Evolutionary conservation across 1,284 basidiomycete species (phyloP).

Genomic region (Uromyces viciae-fabae): DNA sequence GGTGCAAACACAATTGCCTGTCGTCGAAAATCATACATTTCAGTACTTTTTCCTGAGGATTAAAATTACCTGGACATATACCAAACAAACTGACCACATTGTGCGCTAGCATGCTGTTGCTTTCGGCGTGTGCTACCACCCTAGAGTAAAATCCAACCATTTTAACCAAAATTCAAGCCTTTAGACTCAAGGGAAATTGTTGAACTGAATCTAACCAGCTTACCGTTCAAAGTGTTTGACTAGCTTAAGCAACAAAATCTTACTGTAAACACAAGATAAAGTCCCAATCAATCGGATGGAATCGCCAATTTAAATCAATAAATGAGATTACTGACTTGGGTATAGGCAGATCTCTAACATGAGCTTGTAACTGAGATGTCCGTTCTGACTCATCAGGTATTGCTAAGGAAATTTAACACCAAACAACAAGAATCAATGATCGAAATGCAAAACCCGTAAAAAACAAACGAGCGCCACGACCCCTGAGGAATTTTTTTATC

Average conservation of each 20-base stretch:
- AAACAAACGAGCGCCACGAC: too few species aligned
- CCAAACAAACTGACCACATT: slow-evolving; percentile 32
- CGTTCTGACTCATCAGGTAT: slow-evolving; percentile 13
- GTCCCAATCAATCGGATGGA: background rate
- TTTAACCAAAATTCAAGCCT: background rate
- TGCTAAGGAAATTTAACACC: background rate
- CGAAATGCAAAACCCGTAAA: too few species aligned
- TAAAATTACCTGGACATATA: background rate
- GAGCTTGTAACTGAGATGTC: slow-evolving; percentile 17
- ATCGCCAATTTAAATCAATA: too few species aligned
- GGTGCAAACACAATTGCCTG: slow-evolving; percentile 42
- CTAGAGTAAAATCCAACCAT: background rate
- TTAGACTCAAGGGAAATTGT: background rate
- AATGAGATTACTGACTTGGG: slow-evolving; percentile 24
- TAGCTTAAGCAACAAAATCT: slow-evolving; percentile 30
- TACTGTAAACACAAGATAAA: background rate
- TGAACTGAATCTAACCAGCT: too few species aligned
- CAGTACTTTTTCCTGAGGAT: background rate
- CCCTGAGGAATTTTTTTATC: background rate
- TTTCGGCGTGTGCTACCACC: slow-evolving; percentile 23
- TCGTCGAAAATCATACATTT: background rate
- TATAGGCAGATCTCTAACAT: slow-evolving; percentile 25
- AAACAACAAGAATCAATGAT: too few species aligned
- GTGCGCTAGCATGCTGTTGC: slow-evolving; percentile 41
- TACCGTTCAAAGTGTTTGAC: slow-evolving; percentile 39